Percentiles rank a stretch among this genome's conserved stretches.
Conservation (phyloP, 345 rosid genomes). For the Tarenaya hassleriana region DNA sequence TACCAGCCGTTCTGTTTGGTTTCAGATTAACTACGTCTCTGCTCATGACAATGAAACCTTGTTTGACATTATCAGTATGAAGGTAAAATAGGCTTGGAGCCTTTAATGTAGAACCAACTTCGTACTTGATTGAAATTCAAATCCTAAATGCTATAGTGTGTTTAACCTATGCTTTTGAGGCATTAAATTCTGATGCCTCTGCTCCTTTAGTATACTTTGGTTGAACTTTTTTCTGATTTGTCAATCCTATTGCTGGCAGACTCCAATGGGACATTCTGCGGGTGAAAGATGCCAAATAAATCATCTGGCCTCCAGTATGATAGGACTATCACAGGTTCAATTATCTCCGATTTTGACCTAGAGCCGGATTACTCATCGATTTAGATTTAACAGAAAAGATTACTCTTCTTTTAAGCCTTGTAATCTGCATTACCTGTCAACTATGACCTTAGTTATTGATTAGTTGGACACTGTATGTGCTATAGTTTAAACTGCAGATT, state of each 20-base stretch:
- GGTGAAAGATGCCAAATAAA: slow-evolving; percentile 84
- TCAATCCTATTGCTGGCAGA: slow-evolving; percentile 39
- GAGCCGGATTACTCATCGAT: slow-evolving; percentile 5
- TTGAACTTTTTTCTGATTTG: slow-evolving; percentile 16
- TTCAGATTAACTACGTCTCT: slow-evolving; percentile 83
- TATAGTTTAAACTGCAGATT: slow-evolving; percentile 1
- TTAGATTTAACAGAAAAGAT: background rate
- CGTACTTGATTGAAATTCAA: background rate
- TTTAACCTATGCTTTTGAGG: too few relatives aligned
- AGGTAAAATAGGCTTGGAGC: slow-evolving; percentile 40
- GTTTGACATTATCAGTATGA: slow-evolving; percentile 74
- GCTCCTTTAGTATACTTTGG: background rate
- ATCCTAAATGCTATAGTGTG: background rate
- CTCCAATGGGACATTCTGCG: slow-evolving; percentile 64
- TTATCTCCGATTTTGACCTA: slow-evolving; percentile 14
- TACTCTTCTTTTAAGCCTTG: too few relatives aligned
- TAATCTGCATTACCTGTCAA: too few relatives aligned
- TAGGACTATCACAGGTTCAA: slow-evolving; percentile 76
- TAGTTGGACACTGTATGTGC: background rate
- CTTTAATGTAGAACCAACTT: background rate
- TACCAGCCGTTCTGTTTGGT: slow-evolving; percentile 13
- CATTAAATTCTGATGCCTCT: too few relatives aligned
- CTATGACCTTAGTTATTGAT: too few relatives aligned
- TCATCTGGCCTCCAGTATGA: slow-evolving; percentile 74
- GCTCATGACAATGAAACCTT: slow-evolving; percentile 99